Evolutionary conservation across 2,329 filamentous ascomycete genomes (phyloP).

Genomic region (Claviceps digitariae): DNA sequence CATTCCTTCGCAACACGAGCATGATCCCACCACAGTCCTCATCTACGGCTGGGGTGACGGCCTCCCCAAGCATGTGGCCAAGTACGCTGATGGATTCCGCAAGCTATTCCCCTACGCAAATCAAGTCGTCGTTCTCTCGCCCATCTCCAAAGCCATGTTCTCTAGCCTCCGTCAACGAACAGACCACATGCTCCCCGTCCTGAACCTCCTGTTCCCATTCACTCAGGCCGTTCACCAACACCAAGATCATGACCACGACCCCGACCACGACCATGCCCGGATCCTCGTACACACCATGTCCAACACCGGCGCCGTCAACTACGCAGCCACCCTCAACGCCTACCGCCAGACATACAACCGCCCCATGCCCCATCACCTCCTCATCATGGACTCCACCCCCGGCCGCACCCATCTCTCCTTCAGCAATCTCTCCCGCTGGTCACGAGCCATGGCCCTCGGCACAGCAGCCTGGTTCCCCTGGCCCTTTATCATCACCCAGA

Average conservation of each 20-base stretch:
- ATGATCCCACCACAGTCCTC: conserved; percentile 32
- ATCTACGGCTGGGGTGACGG: conserved; percentile 47
- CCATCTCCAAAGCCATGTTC: conserved; percentile 33
- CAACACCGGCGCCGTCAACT: conserved; percentile 43
- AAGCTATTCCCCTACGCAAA: conserved; percentile 34
- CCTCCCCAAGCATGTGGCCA: conserved; percentile 37
- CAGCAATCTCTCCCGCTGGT: conserved; percentile 34
- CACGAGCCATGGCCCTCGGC: conserved; percentile 38
- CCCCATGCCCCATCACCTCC: conserved; percentile 32
- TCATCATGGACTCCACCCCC: conserved; percentile 40
- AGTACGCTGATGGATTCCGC: conserved; percentile 40
- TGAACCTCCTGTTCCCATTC: conserved; percentile 23
- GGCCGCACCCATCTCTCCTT: conserved; percentile 29
- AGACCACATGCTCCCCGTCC: conserved; percentile 29
- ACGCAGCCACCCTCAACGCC: conserved; percentile 33
- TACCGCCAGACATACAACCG: conserved; percentile 25
- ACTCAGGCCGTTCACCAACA: conserved; percentile 1
- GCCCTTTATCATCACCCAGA: conserved; percentile 34
- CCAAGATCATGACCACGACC: conserved; percentile 11
- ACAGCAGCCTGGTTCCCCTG: conserved; percentile 32
- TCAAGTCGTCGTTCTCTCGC: conserved; percentile 37
- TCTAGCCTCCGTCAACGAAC: conserved; percentile 29
- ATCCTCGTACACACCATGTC: conserved; percentile 42
- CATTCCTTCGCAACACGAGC: not conserved
- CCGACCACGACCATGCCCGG: conserved; percentile 36